Percentiles rank a stretch among this genome's conserved stretches.
Evolutionary conservation across 2,329 filamentous ascomycete genomes (phyloP).

Genomic region (Iodosphaeria phyllophila): DNA sequence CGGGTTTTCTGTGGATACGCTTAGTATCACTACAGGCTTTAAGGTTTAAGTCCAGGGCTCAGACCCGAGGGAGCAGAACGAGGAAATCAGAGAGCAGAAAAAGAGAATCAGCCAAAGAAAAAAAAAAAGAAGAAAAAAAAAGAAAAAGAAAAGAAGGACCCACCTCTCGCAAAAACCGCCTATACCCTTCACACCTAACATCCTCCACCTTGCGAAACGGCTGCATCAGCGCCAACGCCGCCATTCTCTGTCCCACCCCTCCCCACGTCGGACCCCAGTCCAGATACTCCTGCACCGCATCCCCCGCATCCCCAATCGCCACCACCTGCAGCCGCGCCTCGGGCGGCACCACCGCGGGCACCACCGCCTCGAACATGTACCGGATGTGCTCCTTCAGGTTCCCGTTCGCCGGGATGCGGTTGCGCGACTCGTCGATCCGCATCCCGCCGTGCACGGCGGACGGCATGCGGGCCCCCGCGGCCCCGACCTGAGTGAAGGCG

Average conservation of each 20-base stretch:
- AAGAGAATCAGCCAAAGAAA: too few relatives aligned
- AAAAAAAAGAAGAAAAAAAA: background rate
- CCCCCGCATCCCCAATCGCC: slow-evolving; percentile 48
- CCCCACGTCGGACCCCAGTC: slow-evolving; percentile 32
- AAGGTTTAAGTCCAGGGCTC: too few relatives aligned
- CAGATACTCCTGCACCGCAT: slow-evolving; percentile 38
- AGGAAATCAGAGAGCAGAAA: too few relatives aligned
- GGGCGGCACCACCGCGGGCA: slow-evolving; percentile 26
- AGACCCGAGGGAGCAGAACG: too few relatives aligned
- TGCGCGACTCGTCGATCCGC: slow-evolving; percentile 31
- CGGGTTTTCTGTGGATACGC: slow-evolving; percentile 29
- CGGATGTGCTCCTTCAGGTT: slow-evolving; percentile 40
- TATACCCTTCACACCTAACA: slow-evolving; percentile 24
- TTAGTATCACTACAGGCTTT: background rate
- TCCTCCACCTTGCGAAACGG: slow-evolving; percentile 20
- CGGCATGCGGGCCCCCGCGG: slow-evolving; percentile 38
- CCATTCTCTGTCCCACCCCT: slow-evolving; percentile 22
- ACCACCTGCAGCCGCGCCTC: slow-evolving; percentile 49
- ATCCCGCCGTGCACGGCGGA: slow-evolving; percentile 41
- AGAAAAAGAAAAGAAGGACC: slow-evolving; percentile 7
- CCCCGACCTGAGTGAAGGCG: slow-evolving; percentile 38
- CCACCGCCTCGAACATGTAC: slow-evolving; percentile 45
- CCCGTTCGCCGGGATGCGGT: slow-evolving; percentile 43
- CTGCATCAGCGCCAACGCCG: slow-evolving; percentile 30
- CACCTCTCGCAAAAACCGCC: slow-evolving; percentile 31